Percentiles rank a stretch among this genome's conserved stretches.
phyloP scores from a whole-genome alignment of 306 rosid genomes.

The Ochetophila trinervis region DNA sequence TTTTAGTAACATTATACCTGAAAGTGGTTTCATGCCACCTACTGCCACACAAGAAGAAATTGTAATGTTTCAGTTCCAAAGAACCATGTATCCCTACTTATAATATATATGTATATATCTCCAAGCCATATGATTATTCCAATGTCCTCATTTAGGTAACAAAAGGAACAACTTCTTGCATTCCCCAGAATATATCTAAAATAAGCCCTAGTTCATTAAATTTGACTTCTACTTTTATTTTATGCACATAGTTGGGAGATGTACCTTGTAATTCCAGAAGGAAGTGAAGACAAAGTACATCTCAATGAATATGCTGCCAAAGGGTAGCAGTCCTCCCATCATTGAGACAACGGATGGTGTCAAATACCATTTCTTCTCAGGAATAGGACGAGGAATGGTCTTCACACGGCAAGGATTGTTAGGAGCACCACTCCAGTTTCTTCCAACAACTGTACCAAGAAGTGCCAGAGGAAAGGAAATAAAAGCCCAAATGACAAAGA shows the following conservation, averaged over 20 bases:
- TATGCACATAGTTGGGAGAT: slow-evolving; percentile 3
- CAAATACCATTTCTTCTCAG: slow-evolving; percentile 99
- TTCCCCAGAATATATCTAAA: neutral
- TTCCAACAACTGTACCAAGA: slow-evolving; percentile 98
- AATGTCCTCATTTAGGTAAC: no score
- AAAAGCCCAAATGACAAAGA: slow-evolving; percentile 98
- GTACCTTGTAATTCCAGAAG: slow-evolving; percentile 95
- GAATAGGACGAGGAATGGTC: slow-evolving; percentile 99
- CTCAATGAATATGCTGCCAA: slow-evolving; percentile 99
- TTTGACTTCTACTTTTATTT: neutral
- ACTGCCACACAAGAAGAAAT: no score
- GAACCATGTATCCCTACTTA: no score
- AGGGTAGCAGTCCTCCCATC: slow-evolving; percentile 99
- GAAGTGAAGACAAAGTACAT: slow-evolving; percentile 99
- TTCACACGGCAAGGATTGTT: slow-evolving; percentile 98
- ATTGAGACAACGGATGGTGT: slow-evolving; percentile 93
- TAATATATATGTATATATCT: no score
- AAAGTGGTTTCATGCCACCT: no score
- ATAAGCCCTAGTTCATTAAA: neutral
- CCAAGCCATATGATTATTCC: no score
- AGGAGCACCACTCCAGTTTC: slow-evolving; percentile 99
- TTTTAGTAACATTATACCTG: no score
- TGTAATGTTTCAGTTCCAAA: no score
- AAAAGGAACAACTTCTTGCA: no score
- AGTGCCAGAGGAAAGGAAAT: slow-evolving; percentile 98